Conservation (phyloP, 2,329 filamentous ascomycete species). For the Botryotinia narcissicola region DNA sequence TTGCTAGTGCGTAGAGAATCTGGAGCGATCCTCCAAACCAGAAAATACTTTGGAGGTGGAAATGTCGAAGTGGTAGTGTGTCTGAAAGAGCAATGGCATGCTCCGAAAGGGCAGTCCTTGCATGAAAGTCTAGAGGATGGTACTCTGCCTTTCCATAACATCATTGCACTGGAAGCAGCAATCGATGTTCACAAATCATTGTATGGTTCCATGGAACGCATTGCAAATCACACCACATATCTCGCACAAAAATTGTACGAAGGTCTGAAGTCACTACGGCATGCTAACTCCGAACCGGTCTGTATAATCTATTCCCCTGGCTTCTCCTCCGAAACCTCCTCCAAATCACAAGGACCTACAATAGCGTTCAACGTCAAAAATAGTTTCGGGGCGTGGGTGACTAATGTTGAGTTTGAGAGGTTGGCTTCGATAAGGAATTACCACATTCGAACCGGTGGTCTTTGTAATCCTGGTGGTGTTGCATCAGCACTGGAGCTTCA, state of each 20-base stretch:
- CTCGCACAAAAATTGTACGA: slow-evolving; percentile 59
- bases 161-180: slow-evolving; percentile 76
- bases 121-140: slow-evolving; percentile 89
- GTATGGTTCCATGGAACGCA: slow-evolving; percentile 66
- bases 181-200: slow-evolving; percentile 66
- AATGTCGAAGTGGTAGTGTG: slow-evolving; percentile 88
- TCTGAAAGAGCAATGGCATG: slow-evolving; percentile 79
- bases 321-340: slow-evolving; percentile 36
- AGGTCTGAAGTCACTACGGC: slow-evolving; percentile 58
- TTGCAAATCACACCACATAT: slow-evolving; percentile 69
- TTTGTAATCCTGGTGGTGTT: slow-evolving; percentile 90
- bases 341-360: slow-evolving; percentile 63
- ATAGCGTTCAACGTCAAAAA: slow-evolving; percentile 81
- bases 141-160: slow-evolving; percentile 85
- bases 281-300: slow-evolving; percentile 55
- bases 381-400: slow-evolving; percentile 68
- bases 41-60: slow-evolving; percentile 88
- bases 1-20: slow-evolving; percentile 76
- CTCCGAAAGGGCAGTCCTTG: slow-evolving; percentile 65
- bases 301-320: slow-evolving; percentile 37
- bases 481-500: slow-evolving; percentile 69
- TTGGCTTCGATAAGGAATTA: slow-evolving; percentile 75
- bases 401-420: slow-evolving; percentile 83
- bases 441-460: slow-evolving; percentile 80
- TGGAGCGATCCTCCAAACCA: slow-evolving; percentile 58